Base-by-base conservation (phyloP, 1,284 basidiomycete genomes). In the Fomitopsis pinicola region DNA sequence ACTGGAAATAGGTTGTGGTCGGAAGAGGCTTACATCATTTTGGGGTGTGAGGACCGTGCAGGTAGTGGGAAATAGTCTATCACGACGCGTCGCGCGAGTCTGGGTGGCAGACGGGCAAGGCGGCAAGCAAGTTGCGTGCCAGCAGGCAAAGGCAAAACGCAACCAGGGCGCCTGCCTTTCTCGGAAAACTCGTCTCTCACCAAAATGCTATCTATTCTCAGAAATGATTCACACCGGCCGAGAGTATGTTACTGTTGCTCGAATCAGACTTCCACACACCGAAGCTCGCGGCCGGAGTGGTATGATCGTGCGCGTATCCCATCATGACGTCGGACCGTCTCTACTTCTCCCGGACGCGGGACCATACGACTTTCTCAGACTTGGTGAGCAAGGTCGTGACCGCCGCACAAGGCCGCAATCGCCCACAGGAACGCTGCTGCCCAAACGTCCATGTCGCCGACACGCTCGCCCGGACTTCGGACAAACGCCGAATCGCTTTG, bases 1-100 rank as follows among this genome's bases (percentile, higher is more conserved):
- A 26, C 22, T 35, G 30, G 45, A 45, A 12, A 56, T 59, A 44
- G 30, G 19, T 17, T 42, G 60, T 10, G 35, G 12, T 54, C 35
- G n/a, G 45, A 42, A 28, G 28, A 26, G 42, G 60, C 57, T 62
- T 59, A 62, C 57, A 62, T 62, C 60, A 62, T 58, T 58, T 35
- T 40, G n/a, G 38, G 45, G 35, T n/a, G 38, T 17, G 60, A 55
- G 60, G 57, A 62, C 60, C 60, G 46, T 59, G 44, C 44, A 48
- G 57, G 57, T 62, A 28, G 42, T 57, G 59, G 44, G 42, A 60
- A 45, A 19, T 22, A 40, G 42, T 26, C 59, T 42, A 54, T 59
- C 30, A 42, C 40, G 40, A 45, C 30, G 22, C n/a, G 44, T 38
- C 40, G 19, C 35, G 38, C 50, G 46, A 8, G 42, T 45, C 26